phyloP scores from a whole-genome alignment of 441 rosid species.

The Viola pubescens region DNA sequence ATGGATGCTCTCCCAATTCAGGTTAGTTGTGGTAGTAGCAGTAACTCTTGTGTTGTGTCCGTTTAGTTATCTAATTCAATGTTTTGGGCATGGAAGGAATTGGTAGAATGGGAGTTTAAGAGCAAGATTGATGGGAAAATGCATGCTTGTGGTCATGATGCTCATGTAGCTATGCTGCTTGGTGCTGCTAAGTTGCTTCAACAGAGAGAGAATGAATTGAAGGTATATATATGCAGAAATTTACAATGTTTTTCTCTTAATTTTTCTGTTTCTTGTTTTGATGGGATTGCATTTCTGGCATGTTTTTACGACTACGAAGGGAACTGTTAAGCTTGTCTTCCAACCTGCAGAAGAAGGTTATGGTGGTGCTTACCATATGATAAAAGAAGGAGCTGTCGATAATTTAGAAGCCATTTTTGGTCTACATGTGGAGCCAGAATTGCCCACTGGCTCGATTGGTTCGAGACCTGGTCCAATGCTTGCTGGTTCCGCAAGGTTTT shows the following conservation, averaged over 20 bases:
- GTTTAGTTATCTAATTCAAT: background rate
- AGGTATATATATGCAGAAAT: constrained; percentile 23
- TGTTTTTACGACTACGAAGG: constrained; percentile 23
- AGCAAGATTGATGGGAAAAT: constrained; percentile 39
- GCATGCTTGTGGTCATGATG: constrained; percentile 57
- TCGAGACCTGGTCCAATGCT: constrained; percentile 61
- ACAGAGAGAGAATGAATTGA: constrained; percentile 19
- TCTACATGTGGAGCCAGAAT: constrained; percentile 43
- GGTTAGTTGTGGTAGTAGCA: background rate
- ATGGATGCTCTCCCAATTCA: constrained; percentile 80
- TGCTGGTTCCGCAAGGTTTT: constrained; percentile 54
- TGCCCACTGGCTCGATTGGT: constrained; percentile 47
- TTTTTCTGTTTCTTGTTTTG: background rate
- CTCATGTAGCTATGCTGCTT: constrained; percentile 45
- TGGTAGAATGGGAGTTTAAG: constrained; percentile 34
- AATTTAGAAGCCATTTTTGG: constrained; percentile 54
- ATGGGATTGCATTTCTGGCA: too few species aligned
- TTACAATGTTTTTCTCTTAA: background rate
- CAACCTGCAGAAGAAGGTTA: constrained; percentile 77
- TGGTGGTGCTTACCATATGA: constrained; percentile 67
- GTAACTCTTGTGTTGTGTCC: background rate
- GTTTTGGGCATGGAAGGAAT: constrained; percentile 22
- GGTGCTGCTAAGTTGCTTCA: constrained; percentile 45
- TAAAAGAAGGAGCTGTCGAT: constrained; percentile 57
- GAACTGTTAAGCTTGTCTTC: constrained; percentile 71